These are phyloP conservation scores for Combretum micranthum DNA, from an alignment of 345 rosid species.

Conservation along the genomic window DNA sequence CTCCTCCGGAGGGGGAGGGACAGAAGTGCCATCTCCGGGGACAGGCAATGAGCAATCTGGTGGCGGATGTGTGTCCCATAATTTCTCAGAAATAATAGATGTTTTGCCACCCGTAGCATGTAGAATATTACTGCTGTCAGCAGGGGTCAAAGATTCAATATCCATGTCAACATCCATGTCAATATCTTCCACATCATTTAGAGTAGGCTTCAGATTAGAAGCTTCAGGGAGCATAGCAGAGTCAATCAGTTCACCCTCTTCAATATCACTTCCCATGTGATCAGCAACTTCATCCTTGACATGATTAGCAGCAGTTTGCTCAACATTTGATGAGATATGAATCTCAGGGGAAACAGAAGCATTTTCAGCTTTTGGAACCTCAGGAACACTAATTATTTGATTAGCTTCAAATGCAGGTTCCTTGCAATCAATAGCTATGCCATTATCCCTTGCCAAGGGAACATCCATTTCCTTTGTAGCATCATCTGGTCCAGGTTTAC, in stretches of 20 bases:
- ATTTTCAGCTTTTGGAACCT: constrained; percentile 20
- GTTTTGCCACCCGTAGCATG: constrained; percentile 21
- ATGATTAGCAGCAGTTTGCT: constrained; percentile 14
- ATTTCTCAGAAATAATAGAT: constrained; percentile 24
- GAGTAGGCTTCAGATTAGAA: constrained; percentile 17
- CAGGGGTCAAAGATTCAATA: constrained; percentile 59
- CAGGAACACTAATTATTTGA: constrained; percentile 15
- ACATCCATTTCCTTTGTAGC: constrained; percentile 29
- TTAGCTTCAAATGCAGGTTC: constrained; percentile 29
- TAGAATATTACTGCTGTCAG: constrained; percentile 8
- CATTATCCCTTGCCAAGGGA: constrained; percentile 23
- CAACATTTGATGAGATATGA: constrained; percentile 6
- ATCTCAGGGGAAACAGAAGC: constrained; percentile 19
- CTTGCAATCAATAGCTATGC: constrained; percentile 14
- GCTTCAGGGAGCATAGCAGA: constrained; percentile 20
- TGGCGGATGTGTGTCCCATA: constrained; percentile 23
- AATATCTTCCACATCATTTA: constrained; percentile 48
- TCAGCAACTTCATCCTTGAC: not conserved
- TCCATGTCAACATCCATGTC: constrained; percentile 99
- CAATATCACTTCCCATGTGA: constrained; percentile 21
- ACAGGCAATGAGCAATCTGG: constrained; percentile 18
- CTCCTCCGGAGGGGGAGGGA: constrained; percentile 68
- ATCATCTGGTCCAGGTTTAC: constrained; percentile 51
- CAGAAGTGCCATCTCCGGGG: constrained; percentile 20
- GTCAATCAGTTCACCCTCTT: constrained; percentile 23